phyloP scores from a whole-genome alignment of 306 rosid genomes.

The Cicer judaicum region DNA sequence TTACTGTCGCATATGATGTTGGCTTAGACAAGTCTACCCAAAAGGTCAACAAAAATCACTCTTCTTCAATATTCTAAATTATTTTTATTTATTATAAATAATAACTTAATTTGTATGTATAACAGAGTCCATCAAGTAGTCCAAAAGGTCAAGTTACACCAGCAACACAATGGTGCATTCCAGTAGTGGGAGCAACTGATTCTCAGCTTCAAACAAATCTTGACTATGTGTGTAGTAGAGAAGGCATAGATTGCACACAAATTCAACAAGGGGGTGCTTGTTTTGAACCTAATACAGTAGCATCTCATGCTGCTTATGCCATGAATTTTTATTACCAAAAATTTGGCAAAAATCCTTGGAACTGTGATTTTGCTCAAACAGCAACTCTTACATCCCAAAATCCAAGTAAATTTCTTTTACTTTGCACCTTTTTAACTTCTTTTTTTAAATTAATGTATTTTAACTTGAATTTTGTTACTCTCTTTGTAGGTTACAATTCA shows the following conservation, averaged over 20 bases:
- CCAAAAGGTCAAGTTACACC: slow-evolving; percentile 54
- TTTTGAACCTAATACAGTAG: slow-evolving; percentile 70
- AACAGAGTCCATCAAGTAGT: slow-evolving; percentile 50
- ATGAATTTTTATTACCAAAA: slow-evolving; percentile 90
- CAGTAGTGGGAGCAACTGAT: slow-evolving; percentile 62
- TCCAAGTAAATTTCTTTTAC: slow-evolving; percentile 65
- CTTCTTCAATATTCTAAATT: too few species aligned
- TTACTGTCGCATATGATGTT: slow-evolving; percentile 63
- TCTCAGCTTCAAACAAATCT: slow-evolving; percentile 70
- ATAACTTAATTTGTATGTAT: background rate
- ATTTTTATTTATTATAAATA: too few species aligned
- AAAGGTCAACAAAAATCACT: slow-evolving; percentile 54
- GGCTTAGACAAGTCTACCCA: slow-evolving; percentile 70
- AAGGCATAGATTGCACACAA: slow-evolving; percentile 66
- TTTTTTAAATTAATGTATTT: background rate
- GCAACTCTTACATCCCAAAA: slow-evolving; percentile 75
- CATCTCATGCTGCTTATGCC: slow-evolving; percentile 85
- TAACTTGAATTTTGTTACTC: slow-evolving; percentile 31
- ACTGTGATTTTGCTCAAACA: slow-evolving; percentile 91
- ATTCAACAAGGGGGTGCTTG: slow-evolving; percentile 86
- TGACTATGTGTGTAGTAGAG: slow-evolving; percentile 68
- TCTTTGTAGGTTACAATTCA: slow-evolving; percentile 72
- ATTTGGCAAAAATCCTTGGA: slow-evolving; percentile 57
- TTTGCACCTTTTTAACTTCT: background rate
- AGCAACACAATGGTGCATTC: slow-evolving; percentile 71